Evolutionary conservation across 352 stramenopile species (phyloP).

Genomic region (Phytophthora uliginosa): DNA sequence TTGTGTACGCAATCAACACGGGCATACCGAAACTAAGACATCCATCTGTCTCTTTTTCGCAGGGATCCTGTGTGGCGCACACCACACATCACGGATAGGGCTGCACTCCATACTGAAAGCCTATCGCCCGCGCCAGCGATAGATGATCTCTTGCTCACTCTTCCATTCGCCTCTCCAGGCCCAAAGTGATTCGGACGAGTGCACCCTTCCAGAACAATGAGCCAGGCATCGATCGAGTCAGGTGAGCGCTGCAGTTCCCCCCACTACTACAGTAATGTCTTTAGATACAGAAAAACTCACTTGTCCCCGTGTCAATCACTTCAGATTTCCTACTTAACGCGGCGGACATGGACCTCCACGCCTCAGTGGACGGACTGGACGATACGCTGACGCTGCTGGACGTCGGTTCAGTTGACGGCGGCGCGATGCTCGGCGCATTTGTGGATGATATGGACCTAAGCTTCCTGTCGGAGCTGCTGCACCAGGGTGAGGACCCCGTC

Average conservation of each 20-base stretch:
- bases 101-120: slow-evolving; percentile 2
- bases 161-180: slow-evolving; percentile 10
- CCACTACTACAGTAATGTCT: too few species aligned
- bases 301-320: background rate
- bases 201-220: slow-evolving; percentile 22
- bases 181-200: background rate
- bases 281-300: background rate
- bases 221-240: slow-evolving; percentile 21
- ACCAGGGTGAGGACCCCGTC: slow-evolving; percentile 27
- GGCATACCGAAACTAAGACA: slow-evolving; percentile 8
- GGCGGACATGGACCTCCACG: slow-evolving; percentile 30
- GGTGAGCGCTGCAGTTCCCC: background rate
- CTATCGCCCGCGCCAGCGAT: background rate
- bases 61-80: background rate
- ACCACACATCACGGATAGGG: slow-evolving; percentile 2
- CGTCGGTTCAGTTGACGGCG: slow-evolving; percentile 5
- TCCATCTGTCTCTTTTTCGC: background rate
- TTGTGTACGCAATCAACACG: slow-evolving; percentile 21
- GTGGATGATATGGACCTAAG: slow-evolving; percentile 44
- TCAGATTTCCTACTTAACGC: slow-evolving; percentile 30
- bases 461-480: slow-evolving; percentile 41
- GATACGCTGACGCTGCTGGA: slow-evolving; percentile 34
- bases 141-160: slow-evolving; percentile 4
- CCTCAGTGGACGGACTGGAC: slow-evolving; percentile 29
- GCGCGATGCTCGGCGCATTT: slow-evolving; percentile 18